Base-by-base conservation (phyloP, 164 flowering plant species). In the Euptelea pleiosperma region DNA sequence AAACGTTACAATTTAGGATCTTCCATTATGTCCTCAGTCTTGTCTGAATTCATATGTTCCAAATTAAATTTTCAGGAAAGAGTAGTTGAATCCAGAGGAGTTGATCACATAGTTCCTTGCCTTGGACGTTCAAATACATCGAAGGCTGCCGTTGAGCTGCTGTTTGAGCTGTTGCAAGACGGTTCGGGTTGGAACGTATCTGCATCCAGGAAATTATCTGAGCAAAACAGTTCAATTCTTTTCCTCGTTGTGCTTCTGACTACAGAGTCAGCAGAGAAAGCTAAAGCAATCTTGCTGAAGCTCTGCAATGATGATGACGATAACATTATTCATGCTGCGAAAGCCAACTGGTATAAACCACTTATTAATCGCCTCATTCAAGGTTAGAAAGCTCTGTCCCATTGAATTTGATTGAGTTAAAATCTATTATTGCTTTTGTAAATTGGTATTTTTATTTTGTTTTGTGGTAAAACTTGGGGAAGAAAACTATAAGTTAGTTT, bases 301-400 rank as follows among this genome's bases (percentile, higher is more conserved):
- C 82, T 86, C 52, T 78, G 82, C 57, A 78, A 78, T 35, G 64
- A 73, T 36, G 77, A 82, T 60, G 87, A 80, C 30, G 76, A 72
- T 16, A 83, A 73, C 47, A 67, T 83, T 72, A 34, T 65, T 57
- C 54, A 31, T 39, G 81, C 77, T 52, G 93, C 89, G 24, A 66
- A 52, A 51, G 77, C 79, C 25, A 75, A 71, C 30, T 86, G 89
- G 89, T 83, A 69, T 56, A 75, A 73, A 47, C 89, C 93, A 42
- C 82, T 86, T 43, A 41, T 68, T 50, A 70, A 67, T 71, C 70
- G 79, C 52, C 66, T 83, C 11, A 19, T 66, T 61, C 73, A 74
- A 73, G 93, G 93, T 86, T 55, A 58, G 82, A 35, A 19, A 22
- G 18, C 10, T 41, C 34, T 44, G 6, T 28, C 33, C 33, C 11